A percentile compares a stretch with the other conserved stretches of the same genome.
Conservation (phyloP, 345 rosid genomes). For the Anacardium occidentale region DNA sequence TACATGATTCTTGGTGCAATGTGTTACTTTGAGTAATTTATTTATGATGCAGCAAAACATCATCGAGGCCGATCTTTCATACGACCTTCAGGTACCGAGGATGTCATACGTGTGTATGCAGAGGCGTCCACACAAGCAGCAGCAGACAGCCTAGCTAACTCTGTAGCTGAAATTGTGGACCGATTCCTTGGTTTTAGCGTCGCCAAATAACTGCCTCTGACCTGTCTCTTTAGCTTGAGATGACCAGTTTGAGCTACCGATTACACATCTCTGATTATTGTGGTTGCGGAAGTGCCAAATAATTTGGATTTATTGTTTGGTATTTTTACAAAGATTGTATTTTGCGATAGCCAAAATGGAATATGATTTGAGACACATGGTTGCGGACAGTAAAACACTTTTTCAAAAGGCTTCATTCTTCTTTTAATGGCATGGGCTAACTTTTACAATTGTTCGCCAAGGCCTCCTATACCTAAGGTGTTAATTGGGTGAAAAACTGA, state of each 20-base stretch:
- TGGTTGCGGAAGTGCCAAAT: not conserved
- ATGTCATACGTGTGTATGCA: conserved; percentile 86
- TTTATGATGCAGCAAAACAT: conserved; percentile 48
- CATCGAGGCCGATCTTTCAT: conserved; percentile 68
- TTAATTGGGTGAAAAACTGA: too few species aligned
- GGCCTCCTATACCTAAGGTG: too few species aligned
- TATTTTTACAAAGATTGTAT: not conserved
- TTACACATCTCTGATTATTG: not conserved
- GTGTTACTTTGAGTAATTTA: conserved; percentile 1
- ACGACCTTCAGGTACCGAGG: conserved; percentile 94
- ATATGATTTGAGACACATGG: not conserved
- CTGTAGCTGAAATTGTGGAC: conserved; percentile 66
- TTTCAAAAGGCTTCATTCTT: not conserved
- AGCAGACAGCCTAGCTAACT: conserved; percentile 69
- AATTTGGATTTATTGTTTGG: not conserved
- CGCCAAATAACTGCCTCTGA: conserved; percentile 7
- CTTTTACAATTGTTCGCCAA: too few species aligned
- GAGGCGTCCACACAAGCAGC: conserved; percentile 85
- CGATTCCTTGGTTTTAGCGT: conserved; percentile 48
- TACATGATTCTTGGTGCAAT: not conserved
- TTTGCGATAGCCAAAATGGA: not conserved
- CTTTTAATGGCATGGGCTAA: too few species aligned
- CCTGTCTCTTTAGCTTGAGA: not conserved
- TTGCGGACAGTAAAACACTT: not conserved
- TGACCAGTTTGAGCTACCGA: not conserved